These are phyloP conservation scores for Coemansia sp. DNA, from an alignment of 192 early-diverging fungal species.

Conservation along the genomic window DNA sequence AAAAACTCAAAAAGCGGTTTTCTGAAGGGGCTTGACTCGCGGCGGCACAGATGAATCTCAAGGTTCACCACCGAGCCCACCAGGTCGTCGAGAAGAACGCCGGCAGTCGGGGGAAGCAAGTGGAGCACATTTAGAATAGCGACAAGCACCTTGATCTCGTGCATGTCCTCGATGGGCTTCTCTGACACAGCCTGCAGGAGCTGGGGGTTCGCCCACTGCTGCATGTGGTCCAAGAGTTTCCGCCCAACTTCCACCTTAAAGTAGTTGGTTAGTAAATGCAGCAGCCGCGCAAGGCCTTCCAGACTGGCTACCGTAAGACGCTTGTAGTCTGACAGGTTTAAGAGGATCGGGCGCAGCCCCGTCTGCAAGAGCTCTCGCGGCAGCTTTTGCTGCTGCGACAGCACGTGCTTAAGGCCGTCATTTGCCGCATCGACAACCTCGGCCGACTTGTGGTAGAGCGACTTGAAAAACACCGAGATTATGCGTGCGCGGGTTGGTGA, in stretches of 20 bases:
- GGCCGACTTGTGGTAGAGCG: constrained; percentile 89
- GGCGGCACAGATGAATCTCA: constrained; percentile 77
- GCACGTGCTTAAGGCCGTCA: constrained; percentile 79
- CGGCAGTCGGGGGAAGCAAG: constrained; percentile 84
- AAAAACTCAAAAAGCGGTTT: constrained; percentile 86
- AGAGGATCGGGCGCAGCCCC: constrained; percentile 92
- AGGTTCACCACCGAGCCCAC: constrained; percentile 84
- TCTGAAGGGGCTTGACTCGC: constrained; percentile 91
- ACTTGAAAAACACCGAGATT: constrained; percentile 98
- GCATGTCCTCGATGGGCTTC: constrained; percentile 83
- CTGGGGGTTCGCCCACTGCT: constrained; percentile 86
- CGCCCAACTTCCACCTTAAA: constrained; percentile 99
- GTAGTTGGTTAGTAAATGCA: constrained; percentile 93
- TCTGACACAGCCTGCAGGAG: constrained; percentile 77
- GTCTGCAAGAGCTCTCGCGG: constrained; percentile 94
- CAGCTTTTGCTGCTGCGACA: constrained; percentile 63
- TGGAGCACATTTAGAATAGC: constrained; percentile 93
- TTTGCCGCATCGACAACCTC: constrained; percentile 96
- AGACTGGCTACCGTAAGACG: constrained; percentile 87
- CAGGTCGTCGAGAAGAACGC: constrained; percentile 89
- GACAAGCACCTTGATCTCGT: constrained; percentile 92
- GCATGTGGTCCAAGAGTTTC: constrained; percentile 94
- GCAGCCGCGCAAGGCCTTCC: constrained; percentile 89
- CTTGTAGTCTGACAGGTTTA: constrained; percentile 94
- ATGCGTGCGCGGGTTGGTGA: constrained; percentile 81